Conservation (phyloP, 495 filamentous ascomycete genomes). For the Hypoxylon subgilvum region DNA sequence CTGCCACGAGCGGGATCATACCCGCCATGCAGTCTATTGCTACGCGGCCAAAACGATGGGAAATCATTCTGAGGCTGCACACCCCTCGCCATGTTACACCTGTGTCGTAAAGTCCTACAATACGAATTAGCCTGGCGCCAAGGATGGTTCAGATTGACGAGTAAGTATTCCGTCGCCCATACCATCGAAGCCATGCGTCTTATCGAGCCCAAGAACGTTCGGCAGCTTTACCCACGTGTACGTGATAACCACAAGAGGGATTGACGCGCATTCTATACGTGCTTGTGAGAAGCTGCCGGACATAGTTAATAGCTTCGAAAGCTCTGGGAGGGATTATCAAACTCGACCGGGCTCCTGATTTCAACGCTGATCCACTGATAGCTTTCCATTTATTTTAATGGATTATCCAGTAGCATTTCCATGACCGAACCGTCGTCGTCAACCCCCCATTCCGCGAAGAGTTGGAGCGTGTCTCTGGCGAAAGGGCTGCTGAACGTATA, state of each 20-base stretch:
- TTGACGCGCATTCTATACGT: constrained; percentile 39
- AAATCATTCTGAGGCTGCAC: no score
- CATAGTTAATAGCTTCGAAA: constrained; percentile 10
- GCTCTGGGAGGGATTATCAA: neutral
- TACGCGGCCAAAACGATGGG: no score
- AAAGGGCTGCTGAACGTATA: neutral
- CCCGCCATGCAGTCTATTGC: no score
- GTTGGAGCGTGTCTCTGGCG: neutral
- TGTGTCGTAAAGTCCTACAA: no score
- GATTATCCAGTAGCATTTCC: neutral
- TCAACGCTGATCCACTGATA: constrained; percentile 18
- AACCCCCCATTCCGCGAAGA: constrained; percentile 2
- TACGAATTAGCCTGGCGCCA: neutral
- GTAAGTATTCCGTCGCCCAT: constrained; percentile 43
- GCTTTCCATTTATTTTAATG: neutral
- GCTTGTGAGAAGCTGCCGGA: constrained; percentile 16
- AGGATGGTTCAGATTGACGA: constrained; percentile 41
- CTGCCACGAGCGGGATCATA: no score
- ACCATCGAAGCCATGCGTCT: constrained; percentile 42
- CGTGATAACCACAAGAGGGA: constrained; percentile 42
- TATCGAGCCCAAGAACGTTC: constrained; percentile 32
- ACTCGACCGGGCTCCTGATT: constrained; percentile 11
- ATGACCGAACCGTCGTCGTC: neutral
- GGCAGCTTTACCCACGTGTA: constrained; percentile 44
- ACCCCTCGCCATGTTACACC: no score